These are phyloP conservation scores for Niveomyces coronatus DNA, from an alignment of 2,329 filamentous ascomycete species.

Conservation along the genomic window DNA sequence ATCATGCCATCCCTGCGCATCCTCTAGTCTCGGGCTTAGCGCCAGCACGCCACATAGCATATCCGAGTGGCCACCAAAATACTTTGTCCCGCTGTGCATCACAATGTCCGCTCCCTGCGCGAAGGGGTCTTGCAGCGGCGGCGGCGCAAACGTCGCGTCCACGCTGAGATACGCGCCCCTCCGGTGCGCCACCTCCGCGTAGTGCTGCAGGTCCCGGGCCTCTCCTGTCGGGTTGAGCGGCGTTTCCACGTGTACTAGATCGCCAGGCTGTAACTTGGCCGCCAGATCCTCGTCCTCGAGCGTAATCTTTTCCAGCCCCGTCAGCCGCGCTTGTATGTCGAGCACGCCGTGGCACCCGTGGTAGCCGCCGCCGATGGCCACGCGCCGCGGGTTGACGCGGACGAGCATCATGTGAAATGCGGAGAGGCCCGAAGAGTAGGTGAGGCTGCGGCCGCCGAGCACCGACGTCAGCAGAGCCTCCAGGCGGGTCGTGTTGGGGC, in stretches of 20 bases:
- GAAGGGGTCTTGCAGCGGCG: conserved; percentile 81
- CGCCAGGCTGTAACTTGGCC: conserved; percentile 60
- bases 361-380: conserved; percentile 79
- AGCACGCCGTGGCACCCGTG: conserved; percentile 91
- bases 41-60: conserved; percentile 79
- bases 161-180: conserved; percentile 70
- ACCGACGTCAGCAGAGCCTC: conserved; percentile 72
- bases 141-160: conserved; percentile 88
- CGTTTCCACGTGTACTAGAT: conserved; percentile 86
- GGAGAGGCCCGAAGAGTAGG: conserved; percentile 75
- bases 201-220: conserved; percentile 61
- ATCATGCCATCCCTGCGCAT: conserved; percentile 43
- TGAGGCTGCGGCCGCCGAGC: conserved; percentile 58
- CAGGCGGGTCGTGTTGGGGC: conserved; percentile 73
- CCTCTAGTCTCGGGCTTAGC: conserved; percentile 37
- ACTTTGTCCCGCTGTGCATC: conserved; percentile 93
- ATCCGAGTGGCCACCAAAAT: conserved; percentile 91
- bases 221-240: conserved; percentile 85
- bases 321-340: conserved; percentile 61
- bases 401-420: conserved; percentile 83
- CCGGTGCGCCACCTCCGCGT: conserved; percentile 60
- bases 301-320: conserved; percentile 60
- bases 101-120: conserved; percentile 69
- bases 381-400: conserved; percentile 69
- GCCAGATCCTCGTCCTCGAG: conserved; percentile 60